Evolutionary conservation across 768 basidiomycete species (phyloP), one percentile per base, ranked within the genome.

Genomic region (Xerocomellus chrysenteron): DNA sequence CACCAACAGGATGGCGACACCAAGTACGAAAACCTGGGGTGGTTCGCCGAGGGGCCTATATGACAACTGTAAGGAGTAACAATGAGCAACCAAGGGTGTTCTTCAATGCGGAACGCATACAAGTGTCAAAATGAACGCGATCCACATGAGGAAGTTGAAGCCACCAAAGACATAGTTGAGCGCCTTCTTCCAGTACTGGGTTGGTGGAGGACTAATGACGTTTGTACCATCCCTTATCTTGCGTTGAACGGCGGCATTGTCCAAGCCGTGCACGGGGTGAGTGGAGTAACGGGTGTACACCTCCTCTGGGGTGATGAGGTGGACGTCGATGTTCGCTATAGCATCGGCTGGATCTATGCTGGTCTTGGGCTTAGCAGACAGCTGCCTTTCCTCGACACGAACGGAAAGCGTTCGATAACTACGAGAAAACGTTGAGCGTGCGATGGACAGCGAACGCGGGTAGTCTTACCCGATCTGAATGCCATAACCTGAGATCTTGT

Each of bases 81-180:
- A 30, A 12, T 57, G 49, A 63, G 40, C 36, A n/a, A 5, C 9
- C 14, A 16, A 42, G n/a, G n/a, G 28, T 5, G 4, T 4, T 2
- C 1, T 14, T 32, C 2, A 26, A 4, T 21, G 21, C 14, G 39
- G 46, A 24, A 19, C 6, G 61, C 75, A 9, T 65, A 78, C 76
- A 52, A 74, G 43, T 0, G 76, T 76, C 40, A 78, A 65, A 43
- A 83, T 74, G 55, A 80, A 80, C 1, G 80, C 82, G 46, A 79
- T 73, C 73, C 82, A 76, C 69, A 84, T 78, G 43, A 84, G 68
- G 47, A 76, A 76, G 52, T 82, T 82, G 67, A 84, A 83, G 1
- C 83, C 83, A 37, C 82, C 80, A 53, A 84, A 80, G 45, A 83
- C 59, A 55, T 82, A 84, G 54, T 76, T 77, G 28, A 81, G 61